phyloP scores from a whole-genome alignment of 495 filamentous ascomycete genomes.

The Daldinia bambusicola region DNA sequence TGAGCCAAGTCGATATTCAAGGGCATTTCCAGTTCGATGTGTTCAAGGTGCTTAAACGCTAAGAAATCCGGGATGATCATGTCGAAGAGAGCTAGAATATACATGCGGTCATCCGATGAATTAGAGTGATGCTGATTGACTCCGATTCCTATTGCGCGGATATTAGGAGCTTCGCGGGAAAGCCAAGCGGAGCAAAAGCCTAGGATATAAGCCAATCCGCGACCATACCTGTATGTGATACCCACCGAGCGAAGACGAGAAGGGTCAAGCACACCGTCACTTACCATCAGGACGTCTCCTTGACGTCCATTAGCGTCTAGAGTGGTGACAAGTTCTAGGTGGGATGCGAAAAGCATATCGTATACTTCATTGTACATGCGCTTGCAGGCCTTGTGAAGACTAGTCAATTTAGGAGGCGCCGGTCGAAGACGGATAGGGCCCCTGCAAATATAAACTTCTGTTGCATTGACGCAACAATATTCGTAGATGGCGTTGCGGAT shows the following conservation, averaged over 20 bases:
- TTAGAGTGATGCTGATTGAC: background rate
- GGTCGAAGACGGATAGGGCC: background rate
- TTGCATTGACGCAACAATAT: background rate
- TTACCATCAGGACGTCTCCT: background rate
- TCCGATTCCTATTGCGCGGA: background rate
- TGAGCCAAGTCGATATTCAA: background rate
- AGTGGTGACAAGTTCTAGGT: background rate
- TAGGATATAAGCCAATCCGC: background rate
- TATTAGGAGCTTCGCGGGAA: background rate
- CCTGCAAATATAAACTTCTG: background rate
- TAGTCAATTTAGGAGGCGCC: background rate
- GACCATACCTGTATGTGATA: background rate
- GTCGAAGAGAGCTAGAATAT: background rate
- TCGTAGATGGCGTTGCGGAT: slow-evolving; percentile 10
- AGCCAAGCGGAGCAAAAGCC: background rate
- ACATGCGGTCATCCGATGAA: too few relatives aligned
- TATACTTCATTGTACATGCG: background rate
- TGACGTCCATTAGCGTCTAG: background rate
- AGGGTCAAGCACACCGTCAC: background rate
- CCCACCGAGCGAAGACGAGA: background rate
- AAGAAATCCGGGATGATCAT: background rate
- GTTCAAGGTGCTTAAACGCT: background rate
- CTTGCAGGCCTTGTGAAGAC: slow-evolving; percentile 2
- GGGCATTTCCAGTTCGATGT: background rate
- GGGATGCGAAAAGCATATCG: background rate